Evolutionary conservation across 345 rosid species (phyloP), one percentile per base, ranked within the genome.

Genomic region (Iberis pinnata): DNA sequence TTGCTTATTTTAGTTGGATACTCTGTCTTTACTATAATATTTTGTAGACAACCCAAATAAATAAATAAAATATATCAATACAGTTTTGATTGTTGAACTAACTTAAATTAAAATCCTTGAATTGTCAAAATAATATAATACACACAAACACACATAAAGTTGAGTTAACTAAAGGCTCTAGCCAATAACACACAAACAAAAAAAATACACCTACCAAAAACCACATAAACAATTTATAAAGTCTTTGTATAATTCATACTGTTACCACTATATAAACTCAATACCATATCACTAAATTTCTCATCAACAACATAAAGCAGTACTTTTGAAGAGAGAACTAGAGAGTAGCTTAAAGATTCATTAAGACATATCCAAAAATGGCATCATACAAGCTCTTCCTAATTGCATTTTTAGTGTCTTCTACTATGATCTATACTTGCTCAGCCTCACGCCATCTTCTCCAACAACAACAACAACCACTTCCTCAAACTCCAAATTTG

Each of bases 381-480:
- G 43, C 50, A 48, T 40, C 62, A 49, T 12, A 13, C 70, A 65
- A 58, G 42, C 46, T 65, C 32, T 25, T 65, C 14, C 64, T 51
- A 52, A 16, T 50, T 18, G 70, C 19, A 24, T 58, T 51, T 39
- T 43, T 65, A 12, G 26, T 65, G 36, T 50, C 32, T 7, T 49
- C 58, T 58, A 7, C 9, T 12, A 58, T 50, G 59, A 57, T 65
- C 33, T 33, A 50, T 15, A 57, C 58, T 14, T 50, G 59, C 17
- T 50, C 24, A 1, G 70, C 70, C 14, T 25, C 70, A n/a, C 58
- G 58, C 12, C 58, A 11, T 1, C 69, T 64, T 64, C 69, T 64
- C 38, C 69, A 56, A 25, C 63, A 64, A 48, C 62, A 22, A 29
- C 33, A 29, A 29, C 33, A 56, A 32, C 63, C 69, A 47, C 33